These are phyloP conservation scores for Clonostachys rosea DNA, from an alignment of 2,329 filamentous ascomycete genomes.

Conservation along the genomic window DNA sequence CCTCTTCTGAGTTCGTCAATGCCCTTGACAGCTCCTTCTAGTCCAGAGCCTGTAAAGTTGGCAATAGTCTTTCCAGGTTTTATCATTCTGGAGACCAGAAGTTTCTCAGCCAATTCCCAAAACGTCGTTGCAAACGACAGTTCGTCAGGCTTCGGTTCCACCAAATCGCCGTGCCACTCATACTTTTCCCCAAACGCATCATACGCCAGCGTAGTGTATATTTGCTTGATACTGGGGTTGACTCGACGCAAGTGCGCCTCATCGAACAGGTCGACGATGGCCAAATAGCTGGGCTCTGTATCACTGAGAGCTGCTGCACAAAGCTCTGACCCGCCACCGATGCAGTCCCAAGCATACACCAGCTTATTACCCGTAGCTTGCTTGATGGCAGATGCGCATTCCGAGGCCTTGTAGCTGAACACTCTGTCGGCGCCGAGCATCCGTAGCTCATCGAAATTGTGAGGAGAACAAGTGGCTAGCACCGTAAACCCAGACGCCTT, in stretches of 20 bases:
- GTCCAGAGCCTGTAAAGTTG: conserved; percentile 12
- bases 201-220: conserved; percentile 28
- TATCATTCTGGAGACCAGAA: conserved; percentile 27
- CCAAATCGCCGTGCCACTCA: conserved; percentile 6
- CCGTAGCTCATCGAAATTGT: conserved; percentile 26
- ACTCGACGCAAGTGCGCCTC: neutral
- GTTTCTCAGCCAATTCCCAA: conserved; percentile 19
- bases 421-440: conserved; percentile 36
- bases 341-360: conserved; percentile 1
- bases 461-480: conserved; percentile 29
- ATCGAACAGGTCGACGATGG: conserved; percentile 13
- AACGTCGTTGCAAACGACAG: conserved; percentile 29
- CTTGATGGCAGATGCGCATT: conserved; percentile 14
- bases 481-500: conserved; percentile 32
- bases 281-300: conserved; percentile 21
- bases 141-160: conserved; percentile 9
- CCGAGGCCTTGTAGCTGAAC: conserved; percentile 36
- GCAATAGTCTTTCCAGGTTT: conserved; percentile 18
- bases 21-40: conserved; percentile 25
- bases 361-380: conserved; percentile 9
- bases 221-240: conserved; percentile 4
- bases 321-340: too few species aligned
- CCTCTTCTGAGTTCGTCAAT: conserved; percentile 22
- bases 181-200: conserved; percentile 28
- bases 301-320: too few species aligned